Evolutionary conservation across 768 basidiomycete genomes (phyloP), one percentile per base, ranked within the genome.

Genomic region (Suillus luteus): DNA sequence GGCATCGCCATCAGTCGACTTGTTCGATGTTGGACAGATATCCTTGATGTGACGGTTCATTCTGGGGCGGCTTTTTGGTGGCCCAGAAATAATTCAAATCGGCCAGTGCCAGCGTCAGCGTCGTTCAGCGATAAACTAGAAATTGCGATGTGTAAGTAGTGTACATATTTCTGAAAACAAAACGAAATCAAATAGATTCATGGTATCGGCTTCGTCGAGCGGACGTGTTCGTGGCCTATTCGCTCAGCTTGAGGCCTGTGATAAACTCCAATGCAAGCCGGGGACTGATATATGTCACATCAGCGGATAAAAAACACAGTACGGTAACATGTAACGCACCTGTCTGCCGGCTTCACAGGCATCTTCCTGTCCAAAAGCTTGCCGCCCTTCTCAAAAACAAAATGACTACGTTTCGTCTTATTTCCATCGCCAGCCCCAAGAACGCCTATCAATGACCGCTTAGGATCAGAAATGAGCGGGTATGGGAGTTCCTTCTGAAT

Each of bases 331-430:
- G 19, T 5, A 52, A 27, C 10, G 22, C 46, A 90, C 93, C 93
- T 96, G 62, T 96, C 92, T 0, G 73, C 88, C 2, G 95, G 92
- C 71, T 94, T 91, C 57, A 96, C 95, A 1, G 93, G 93, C 17
- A 93, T 78, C 71, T 87, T 88, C 79, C 87, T 92, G 17, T 96
- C 90, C 4, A 96, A 77, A 49, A 99, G 81, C 75, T 93, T 93
- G 1, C 95, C 96, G 7, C 93, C 95, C 75, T 92, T 91, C 68
- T 87, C 92, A 69, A 98, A 96, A 68, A 98, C 86, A 76, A 96
- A 97, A 75, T 96, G 95, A 67, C 92, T 95, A 15, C 96, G 86
- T 78, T 92, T 93, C 60, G 93, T 93, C 79, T 86, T 92, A 41
- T 89, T 91, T 10, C 88, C 88, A 41, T 85, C 85, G 0, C 83